These are phyloP conservation scores for Mortierella claussenii DNA, from an alignment of 192 early-diverging fungal genomes.

Conservation along the genomic window DNA sequence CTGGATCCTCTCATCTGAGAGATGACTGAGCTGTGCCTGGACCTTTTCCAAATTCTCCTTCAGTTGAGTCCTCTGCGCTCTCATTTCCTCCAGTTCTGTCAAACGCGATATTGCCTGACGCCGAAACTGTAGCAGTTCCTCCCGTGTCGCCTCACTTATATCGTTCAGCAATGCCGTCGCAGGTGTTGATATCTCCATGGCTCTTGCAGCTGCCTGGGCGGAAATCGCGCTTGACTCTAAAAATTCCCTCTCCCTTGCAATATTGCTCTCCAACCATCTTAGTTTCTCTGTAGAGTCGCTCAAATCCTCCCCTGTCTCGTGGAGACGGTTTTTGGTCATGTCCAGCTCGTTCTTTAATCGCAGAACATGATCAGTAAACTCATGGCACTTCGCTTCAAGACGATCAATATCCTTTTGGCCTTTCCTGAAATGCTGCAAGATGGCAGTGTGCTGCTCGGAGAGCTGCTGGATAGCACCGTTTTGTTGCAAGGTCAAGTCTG, in stretches of 20 bases:
- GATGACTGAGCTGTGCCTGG: conserved; percentile 15
- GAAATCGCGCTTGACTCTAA: not conserved
- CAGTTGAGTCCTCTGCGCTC: conserved; percentile 7
- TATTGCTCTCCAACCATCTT: conserved; percentile 6
- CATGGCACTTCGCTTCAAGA: conserved; percentile 26
- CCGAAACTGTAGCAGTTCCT: conserved; percentile 37
- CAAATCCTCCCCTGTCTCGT: conserved; percentile 8
- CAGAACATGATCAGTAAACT: conserved; percentile 18
- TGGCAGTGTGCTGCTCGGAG: not conserved
- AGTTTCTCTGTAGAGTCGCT: conserved; percentile 15
- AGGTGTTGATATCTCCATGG: not conserved
- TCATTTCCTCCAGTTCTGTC: conserved; percentile 37
- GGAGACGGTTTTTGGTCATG: conserved; percentile 20
- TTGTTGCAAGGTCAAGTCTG: conserved; percentile 4
- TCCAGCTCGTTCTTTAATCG: conserved; percentile 30
- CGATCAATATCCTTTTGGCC: conserved; percentile 22
- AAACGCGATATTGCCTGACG: conserved; percentile 20
- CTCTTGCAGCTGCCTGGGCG: not conserved
- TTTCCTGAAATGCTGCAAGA: conserved; percentile 17
- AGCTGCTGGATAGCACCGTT: conserved; percentile 13
- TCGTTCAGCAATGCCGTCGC: conserved; percentile 7
- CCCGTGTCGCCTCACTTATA: conserved; percentile 28
- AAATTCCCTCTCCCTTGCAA: conserved; percentile 15
- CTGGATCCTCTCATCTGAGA: conserved; percentile 36
- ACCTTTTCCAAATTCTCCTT: conserved; percentile 32